Conservation (phyloP, 2,329 filamentous ascomycete genomes). For the Zopfia rhizophila region DNA sequence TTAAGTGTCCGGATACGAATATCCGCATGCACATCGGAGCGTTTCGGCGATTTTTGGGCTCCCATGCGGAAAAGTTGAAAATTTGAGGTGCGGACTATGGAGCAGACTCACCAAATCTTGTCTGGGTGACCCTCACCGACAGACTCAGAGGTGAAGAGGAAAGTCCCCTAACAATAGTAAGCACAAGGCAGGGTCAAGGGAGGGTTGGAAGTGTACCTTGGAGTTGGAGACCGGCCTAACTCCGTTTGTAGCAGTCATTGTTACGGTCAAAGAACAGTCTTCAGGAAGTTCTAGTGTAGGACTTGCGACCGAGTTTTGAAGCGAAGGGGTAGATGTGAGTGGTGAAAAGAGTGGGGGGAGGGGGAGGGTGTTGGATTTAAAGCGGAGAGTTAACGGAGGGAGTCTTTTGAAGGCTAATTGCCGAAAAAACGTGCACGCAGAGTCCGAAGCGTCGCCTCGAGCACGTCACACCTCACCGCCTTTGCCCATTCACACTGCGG, state of each 20-base stretch:
- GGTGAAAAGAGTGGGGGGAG: conserved; percentile 32
- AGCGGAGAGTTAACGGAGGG: conserved; percentile 1
- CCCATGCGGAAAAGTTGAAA: background rate
- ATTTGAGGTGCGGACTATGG: background rate
- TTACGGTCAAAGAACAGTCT: conserved; percentile 27
- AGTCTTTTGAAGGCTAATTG: conserved; percentile 5
- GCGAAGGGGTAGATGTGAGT: conserved; percentile 26
- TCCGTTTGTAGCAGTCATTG: conserved; percentile 37
- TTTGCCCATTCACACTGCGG: background rate
- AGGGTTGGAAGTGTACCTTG: conserved; percentile 34
- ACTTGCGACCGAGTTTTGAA: conserved; percentile 47
- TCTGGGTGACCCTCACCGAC: conserved; percentile 76
- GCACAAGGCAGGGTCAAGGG: conserved; percentile 18
- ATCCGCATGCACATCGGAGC: conserved; percentile 3
- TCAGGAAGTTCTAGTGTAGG: conserved; percentile 45
- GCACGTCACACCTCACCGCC: conserved; percentile 25
- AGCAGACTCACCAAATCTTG: conserved; percentile 78
- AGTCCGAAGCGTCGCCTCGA: conserved; percentile 9
- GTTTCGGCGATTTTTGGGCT: too few species aligned
- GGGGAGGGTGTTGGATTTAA: conserved; percentile 33
- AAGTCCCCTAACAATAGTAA: conserved; percentile 47
- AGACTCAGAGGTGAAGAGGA: conserved; percentile 63
- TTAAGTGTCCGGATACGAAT: conserved; percentile 3
- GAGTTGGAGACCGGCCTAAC: conserved; percentile 21
- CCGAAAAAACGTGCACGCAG: conserved; percentile 17